A percentile compares a stretch with the other conserved stretches of the same genome.
Evolutionary conservation across 2,329 filamentous ascomycete genomes (phyloP).

Genomic region (Eutypella sp.): DNA sequence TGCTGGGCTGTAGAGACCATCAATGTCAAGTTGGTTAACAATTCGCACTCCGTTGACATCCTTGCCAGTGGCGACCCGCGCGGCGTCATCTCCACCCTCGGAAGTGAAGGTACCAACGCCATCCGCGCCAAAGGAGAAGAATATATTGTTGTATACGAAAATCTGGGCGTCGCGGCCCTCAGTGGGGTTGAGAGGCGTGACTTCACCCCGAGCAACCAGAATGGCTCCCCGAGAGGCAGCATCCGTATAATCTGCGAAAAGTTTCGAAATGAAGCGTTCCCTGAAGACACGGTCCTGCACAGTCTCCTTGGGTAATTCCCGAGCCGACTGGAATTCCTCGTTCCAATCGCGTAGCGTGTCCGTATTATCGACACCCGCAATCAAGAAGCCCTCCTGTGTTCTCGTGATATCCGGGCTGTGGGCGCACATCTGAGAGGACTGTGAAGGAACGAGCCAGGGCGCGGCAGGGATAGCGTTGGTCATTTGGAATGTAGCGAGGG

Average conservation of each 20-base stretch:
- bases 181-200: constrained; percentile 90
- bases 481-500: constrained; percentile 89
- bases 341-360: constrained; percentile 98
- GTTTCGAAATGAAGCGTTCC: constrained; percentile 87
- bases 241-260: constrained; percentile 97
- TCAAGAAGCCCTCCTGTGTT: constrained; percentile 86
- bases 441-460: constrained; percentile 80
- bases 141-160: constrained; percentile 99
- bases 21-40: constrained; percentile 95
- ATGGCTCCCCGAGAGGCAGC: constrained; percentile 89
- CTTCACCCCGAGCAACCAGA: constrained; percentile 85
- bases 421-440: constrained; percentile 56
- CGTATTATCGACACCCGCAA: constrained; percentile 86
- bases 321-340: constrained; percentile 95
- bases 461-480: constrained; percentile 89
- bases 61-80: constrained; percentile 91
- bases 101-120: constrained; percentile 95
- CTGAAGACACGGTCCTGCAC: constrained; percentile 96
- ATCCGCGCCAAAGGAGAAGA: constrained; percentile 97
- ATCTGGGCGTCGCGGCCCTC: constrained; percentile 92
- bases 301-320: constrained; percentile 87
- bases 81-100: constrained; percentile 94
- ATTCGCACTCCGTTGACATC: constrained; percentile 91
- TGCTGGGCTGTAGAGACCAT: constrained; percentile 88
- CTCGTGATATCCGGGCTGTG: constrained; percentile 83